These are phyloP conservation scores for Insectozyma bohioensis DNA, from an alignment of 1,139 yeast genomes.

Conservation along the genomic window DNA sequence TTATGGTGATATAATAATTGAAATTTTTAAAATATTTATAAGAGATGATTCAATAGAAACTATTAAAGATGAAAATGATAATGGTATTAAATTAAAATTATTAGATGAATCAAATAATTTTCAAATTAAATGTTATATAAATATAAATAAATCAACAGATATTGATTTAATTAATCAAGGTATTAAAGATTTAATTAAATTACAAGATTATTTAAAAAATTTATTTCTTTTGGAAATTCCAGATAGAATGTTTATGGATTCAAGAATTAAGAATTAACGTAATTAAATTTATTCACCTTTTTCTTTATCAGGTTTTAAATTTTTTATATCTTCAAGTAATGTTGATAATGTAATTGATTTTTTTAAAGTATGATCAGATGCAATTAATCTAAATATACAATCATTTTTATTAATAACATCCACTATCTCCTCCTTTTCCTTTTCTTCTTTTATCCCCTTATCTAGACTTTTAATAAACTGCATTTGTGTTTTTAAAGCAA, in stretches of 20 bases:
- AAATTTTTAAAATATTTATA: constrained; percentile 51
- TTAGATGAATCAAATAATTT: constrained; percentile 58
- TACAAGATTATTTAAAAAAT: constrained; percentile 8
- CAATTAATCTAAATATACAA: constrained; percentile 32
- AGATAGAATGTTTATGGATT: constrained; percentile 78
- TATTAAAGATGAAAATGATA: constrained; percentile 18
- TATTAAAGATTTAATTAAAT: constrained; percentile 31
- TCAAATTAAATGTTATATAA: constrained; percentile 66
- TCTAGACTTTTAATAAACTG: constrained; percentile 46
- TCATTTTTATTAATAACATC: constrained; percentile 19
- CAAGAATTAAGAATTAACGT: constrained; percentile 36
- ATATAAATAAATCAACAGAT: constrained; percentile 72
- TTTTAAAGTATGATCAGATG: constrained; percentile 29
- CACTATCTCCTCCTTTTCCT: not conserved
- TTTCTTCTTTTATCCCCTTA: constrained; percentile 17
- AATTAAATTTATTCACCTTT: constrained; percentile 26
- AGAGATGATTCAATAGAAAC: constrained; percentile 41
- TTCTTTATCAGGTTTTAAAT: constrained; percentile 20
- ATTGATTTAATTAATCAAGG: constrained; percentile 70
- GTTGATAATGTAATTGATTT: constrained; percentile 24
- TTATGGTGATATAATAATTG: constrained; percentile 63
- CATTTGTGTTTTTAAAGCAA: constrained; percentile 43
- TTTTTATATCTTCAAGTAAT: constrained; percentile 21
- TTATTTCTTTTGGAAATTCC: constrained; percentile 63
- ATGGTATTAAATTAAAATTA: constrained; percentile 36